Evolutionary conservation across 495 filamentous ascomycete species (phyloP).

Genomic region (Geopyxis carbonaria): DNA sequence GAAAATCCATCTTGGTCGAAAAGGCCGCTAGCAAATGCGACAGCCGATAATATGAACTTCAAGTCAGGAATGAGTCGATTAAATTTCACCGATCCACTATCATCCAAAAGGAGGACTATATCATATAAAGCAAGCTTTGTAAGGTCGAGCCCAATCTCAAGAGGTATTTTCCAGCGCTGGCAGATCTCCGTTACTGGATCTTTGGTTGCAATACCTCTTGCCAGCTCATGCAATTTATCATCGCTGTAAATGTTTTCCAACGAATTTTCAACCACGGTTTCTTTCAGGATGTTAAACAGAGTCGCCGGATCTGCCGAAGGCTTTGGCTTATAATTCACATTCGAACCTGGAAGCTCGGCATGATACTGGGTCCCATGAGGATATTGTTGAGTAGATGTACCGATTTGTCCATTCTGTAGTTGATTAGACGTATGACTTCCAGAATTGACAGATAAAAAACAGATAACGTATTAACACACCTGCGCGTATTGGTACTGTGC

Average conservation of each 20-base stretch:
- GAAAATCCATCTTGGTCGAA: conserved; percentile 56
- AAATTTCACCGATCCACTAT: conserved; percentile 56
- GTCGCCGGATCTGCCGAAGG: conserved; percentile 13
- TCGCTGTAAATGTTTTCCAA: conserved; percentile 20
- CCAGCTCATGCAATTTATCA: conserved; percentile 9
- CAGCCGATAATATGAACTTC: conserved; percentile 41
- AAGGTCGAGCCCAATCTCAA: conserved; percentile 49
- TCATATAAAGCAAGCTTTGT: conserved; percentile 52
- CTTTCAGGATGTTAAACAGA: conserved; percentile 15
- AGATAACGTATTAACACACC: too few species aligned
- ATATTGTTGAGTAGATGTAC: too few species aligned
- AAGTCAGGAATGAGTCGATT: conserved; percentile 42
- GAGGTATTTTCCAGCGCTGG: conserved; percentile 37
- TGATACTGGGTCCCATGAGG: too few species aligned
- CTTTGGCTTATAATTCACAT: too few species aligned
- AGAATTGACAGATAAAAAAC: too few species aligned
- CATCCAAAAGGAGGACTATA: conserved; percentile 41
- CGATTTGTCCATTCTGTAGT: too few species aligned
- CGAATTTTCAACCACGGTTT: conserved; percentile 18
- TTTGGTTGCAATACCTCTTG: conserved; percentile 13
- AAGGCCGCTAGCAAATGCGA: conserved; percentile 46
- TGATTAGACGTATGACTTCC: too few species aligned
- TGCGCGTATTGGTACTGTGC: too few species aligned
- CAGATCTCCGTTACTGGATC: conserved; percentile 20
- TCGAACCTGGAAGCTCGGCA: too few species aligned